A percentile compares a stretch with the other conserved stretches of the same genome.
Evolutionary conservation across 805 yeast species (phyloP).

Genomic region (Kodamaea kaohsiungensis): DNA sequence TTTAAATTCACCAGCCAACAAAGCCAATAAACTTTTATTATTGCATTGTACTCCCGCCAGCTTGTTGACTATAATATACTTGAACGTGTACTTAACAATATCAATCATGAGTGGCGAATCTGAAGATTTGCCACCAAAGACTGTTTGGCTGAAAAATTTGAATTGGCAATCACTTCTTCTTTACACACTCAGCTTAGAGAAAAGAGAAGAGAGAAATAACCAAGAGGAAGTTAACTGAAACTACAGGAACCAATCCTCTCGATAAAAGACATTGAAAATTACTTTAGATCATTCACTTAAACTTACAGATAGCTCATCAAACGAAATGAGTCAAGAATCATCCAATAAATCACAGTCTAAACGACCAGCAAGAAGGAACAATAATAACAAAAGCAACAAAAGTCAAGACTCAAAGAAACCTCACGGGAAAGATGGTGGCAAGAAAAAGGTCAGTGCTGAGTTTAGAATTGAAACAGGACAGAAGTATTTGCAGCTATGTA

Average conservation of each 20-base stretch:
- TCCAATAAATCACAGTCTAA: not conserved
- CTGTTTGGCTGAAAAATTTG: not conserved
- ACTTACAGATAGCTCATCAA: not conserved
- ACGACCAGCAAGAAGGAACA: not conserved
- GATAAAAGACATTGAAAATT: not conserved
- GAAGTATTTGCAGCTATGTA: slow-evolving; percentile 25
- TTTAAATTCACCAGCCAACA: slow-evolving; percentile 14
- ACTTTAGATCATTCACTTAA: not conserved
- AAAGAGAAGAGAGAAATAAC: not conserved
- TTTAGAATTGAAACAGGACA: slow-evolving; percentile 7
- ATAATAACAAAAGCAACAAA: slow-evolving; percentile 2
- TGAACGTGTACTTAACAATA: slow-evolving; percentile 17
- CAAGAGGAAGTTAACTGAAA: not conserved
- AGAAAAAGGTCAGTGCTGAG: slow-evolving; percentile 1
- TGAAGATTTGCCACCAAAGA: not conserved
- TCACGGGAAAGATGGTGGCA: not conserved
- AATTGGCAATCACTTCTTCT: not conserved
- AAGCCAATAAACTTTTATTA: slow-evolving; percentile 14
- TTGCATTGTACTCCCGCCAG: slow-evolving; percentile 21
- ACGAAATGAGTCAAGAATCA: not conserved
- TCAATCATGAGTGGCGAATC: slow-evolving; percentile 7
- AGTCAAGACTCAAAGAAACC: not conserved
- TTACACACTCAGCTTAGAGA: not conserved
- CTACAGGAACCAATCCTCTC: not conserved
- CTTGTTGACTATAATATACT: slow-evolving; percentile 22